phyloP scores from a whole-genome alignment of 2,329 filamentous ascomycete species.

The Camillea tinctor region DNA sequence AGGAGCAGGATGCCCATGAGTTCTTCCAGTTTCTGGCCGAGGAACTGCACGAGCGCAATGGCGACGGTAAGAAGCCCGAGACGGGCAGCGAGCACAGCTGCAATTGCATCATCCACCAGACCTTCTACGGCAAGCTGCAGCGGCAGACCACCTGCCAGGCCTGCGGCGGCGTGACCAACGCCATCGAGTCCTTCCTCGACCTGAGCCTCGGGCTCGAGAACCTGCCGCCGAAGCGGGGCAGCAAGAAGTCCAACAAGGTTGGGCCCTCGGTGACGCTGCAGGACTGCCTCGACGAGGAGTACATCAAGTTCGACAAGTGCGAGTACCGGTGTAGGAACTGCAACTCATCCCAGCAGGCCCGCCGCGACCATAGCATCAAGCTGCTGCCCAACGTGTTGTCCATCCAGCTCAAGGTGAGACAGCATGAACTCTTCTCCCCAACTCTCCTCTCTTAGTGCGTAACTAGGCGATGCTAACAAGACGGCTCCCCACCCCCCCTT shows the following conservation, averaged over 20 bases:
- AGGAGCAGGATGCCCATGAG: slow-evolving; percentile 95
- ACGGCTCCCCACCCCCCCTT: too few relatives aligned
- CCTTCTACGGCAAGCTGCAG: slow-evolving; percentile 88
- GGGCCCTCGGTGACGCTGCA: slow-evolving; percentile 56
- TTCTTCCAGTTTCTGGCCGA: slow-evolving; percentile 96
- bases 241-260: slow-evolving; percentile 52
- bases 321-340: slow-evolving; percentile 87
- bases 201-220: slow-evolving; percentile 84
- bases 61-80: slow-evolving; percentile 63
- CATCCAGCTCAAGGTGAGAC: slow-evolving; percentile 81
- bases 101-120: slow-evolving; percentile 89
- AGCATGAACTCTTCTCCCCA: too few relatives aligned
- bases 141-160: slow-evolving; percentile 89
- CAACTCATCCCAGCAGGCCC: slow-evolving; percentile 72
- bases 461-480: neutral
- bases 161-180: slow-evolving; percentile 78
- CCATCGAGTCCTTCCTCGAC: slow-evolving; percentile 87
- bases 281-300: slow-evolving; percentile 80
- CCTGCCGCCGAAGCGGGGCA: slow-evolving; percentile 60
- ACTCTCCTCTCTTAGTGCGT: too few relatives aligned
- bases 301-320: slow-evolving; percentile 82
- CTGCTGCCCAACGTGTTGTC: slow-evolving; percentile 84
- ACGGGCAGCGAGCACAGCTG: slow-evolving; percentile 64
- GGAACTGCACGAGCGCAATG: slow-evolving; percentile 81
- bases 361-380: slow-evolving; percentile 81